Evolutionary conservation across 306 rosid species (phyloP).

Genomic region (Corylus americana): DNA sequence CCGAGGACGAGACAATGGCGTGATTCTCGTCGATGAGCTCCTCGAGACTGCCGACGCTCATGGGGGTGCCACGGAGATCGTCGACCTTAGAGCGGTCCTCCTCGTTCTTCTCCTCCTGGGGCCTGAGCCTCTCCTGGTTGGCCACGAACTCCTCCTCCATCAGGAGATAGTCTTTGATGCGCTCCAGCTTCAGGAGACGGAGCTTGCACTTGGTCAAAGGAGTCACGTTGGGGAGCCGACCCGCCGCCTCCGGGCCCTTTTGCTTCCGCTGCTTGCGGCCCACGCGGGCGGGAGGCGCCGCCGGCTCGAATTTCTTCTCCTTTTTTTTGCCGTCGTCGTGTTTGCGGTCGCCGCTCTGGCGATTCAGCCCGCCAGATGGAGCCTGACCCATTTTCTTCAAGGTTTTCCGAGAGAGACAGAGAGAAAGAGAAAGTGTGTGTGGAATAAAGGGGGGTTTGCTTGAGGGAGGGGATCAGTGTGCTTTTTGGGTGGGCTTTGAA

Average conservation of each 20-base stretch:
- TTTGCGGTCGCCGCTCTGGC: slow-evolving; percentile 59
- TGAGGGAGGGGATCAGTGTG: background rate
- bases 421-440: background rate
- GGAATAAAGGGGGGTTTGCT: background rate
- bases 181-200: slow-evolving; percentile 57
- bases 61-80: slow-evolving; percentile 64
- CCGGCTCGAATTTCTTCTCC: slow-evolving; percentile 65
- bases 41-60: slow-evolving; percentile 66
- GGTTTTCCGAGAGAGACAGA: background rate
- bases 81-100: slow-evolving; percentile 65
- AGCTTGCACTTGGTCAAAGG: slow-evolving; percentile 62
- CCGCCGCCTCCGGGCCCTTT: slow-evolving; percentile 65
- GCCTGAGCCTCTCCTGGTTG: slow-evolving; percentile 59
- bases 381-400: slow-evolving; percentile 51
- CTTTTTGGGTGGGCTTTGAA: background rate
- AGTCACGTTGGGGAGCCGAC: slow-evolving; percentile 55
- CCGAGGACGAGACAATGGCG: slow-evolving; percentile 64
- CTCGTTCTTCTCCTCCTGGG: slow-evolving; percentile 61
- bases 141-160: slow-evolving; percentile 66
- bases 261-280: slow-evolving; percentile 68
- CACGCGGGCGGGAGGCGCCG: slow-evolving; percentile 57
- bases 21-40: slow-evolving; percentile 67
- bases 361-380: slow-evolving; percentile 61
- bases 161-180: slow-evolving; percentile 55
- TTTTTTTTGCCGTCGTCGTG: slow-evolving; percentile 50